phyloP scores from a whole-genome alignment of 2,329 filamentous ascomycete species.

The Colletotrichum destructivum region DNA sequence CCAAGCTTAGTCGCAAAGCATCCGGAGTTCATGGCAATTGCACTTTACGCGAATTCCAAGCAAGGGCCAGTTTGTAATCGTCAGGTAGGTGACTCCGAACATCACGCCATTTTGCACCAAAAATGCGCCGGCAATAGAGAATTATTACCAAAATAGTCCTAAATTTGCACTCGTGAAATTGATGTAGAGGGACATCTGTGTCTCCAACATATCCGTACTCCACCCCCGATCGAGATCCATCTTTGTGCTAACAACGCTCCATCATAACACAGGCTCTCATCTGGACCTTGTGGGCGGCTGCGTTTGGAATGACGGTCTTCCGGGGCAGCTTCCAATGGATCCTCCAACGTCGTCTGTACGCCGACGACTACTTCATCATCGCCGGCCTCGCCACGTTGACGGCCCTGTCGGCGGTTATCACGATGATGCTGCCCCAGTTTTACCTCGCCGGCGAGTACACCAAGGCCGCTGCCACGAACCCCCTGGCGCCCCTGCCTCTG shows the following conservation, averaged over 20 bases:
- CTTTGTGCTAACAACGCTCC: background rate
- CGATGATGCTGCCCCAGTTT: slow-evolving; percentile 28
- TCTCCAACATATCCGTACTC: no score
- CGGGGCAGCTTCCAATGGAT: slow-evolving; percentile 33
- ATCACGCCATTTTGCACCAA: no score
- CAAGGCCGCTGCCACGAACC: slow-evolving; percentile 25
- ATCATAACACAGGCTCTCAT: slow-evolving; percentile 12
- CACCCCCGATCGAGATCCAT: background rate
- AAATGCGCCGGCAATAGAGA: no score
- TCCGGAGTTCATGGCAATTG: no score
- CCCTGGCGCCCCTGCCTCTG: slow-evolving; percentile 7
- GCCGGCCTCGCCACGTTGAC: slow-evolving; percentile 25
- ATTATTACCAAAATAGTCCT: no score
- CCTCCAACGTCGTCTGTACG: slow-evolving; percentile 26
- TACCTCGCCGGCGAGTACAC: slow-evolving; percentile 34
- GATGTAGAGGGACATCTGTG: no score
- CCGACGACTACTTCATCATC: slow-evolving; percentile 32
- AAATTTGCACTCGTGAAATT: no score
- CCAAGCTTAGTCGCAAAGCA: no score
- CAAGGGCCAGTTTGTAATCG: no score
- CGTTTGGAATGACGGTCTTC: slow-evolving; percentile 24
- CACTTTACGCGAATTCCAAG: no score
- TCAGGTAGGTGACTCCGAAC: no score
- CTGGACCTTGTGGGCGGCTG: slow-evolving; percentile 25
- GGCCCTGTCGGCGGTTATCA: slow-evolving; percentile 19